Evolutionary conservation across 1,139 yeast species (phyloP), one percentile per base, ranked within the genome.

Genomic region (Nematodospora anomalae): DNA sequence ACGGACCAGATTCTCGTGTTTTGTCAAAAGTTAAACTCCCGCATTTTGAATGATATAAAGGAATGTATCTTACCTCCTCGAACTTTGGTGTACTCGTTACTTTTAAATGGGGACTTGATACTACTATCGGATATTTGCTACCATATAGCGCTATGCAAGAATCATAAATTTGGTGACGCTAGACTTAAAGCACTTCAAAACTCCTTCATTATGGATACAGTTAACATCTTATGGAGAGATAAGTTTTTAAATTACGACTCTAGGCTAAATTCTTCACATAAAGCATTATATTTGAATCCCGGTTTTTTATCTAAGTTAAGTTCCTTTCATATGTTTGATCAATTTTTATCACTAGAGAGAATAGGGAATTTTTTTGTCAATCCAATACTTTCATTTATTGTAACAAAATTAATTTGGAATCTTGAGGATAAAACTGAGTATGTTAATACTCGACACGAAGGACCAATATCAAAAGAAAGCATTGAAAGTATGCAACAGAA

Each of bases 141-240:
- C 3, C 77, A 73, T 50, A 53, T 82, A 14, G 62, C 75, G 3
- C 58, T 57, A 33, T 58, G 74, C 32, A 79, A 79, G 44, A 46
- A 43, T 21, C 58, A 52, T 33, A 35, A 41, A 2, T 52, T 58
- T 37, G 26, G 48, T 4, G 42, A 38, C n/a, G 15, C 24, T 1
- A 49, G 54, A 9, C 48, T 56, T 20, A 67, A 70, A 29, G 46
- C 48, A n/a, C 36, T 72, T 4, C 80, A 76, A 37, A 79, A 80
- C 38, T 60, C 76, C 0, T 75, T 71, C 41, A 74, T 81, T 6
- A 67, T 79, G 67, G 89, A 83, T 51, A 50, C 76, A 6, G 69
- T 84, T 35, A 82, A 82, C 42, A 64, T 75, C 22, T 43, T 80
- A 1, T 83, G 90, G 90, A 62, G 85, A 46, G 80, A 80, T 43